Evolutionary conservation across 2,329 filamentous ascomycete species (phyloP), one percentile per base, ranked within the genome.

Genomic region (Ambrosiella xylebori): DNA sequence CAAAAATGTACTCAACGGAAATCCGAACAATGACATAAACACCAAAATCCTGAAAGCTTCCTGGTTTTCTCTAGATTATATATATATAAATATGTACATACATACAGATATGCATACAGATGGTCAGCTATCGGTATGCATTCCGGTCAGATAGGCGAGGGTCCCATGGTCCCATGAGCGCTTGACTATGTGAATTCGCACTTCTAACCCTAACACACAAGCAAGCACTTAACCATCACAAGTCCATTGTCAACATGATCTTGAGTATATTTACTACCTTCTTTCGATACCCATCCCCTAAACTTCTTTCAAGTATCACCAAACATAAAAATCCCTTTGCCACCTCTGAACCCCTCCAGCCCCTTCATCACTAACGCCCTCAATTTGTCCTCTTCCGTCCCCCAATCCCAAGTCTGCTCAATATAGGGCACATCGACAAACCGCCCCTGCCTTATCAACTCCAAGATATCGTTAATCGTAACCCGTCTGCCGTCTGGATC

Each of bases 311-410:
- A 81, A 45, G 78, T 81, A 45, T 81, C 77, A 2, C 74, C 73
- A 67, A 93, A 97, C 4, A 91, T 79, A 68, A 97, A 93, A 2
- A 98, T 79, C 0, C 89, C 86, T 74, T 98, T 98, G 9, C 90
- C 91, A 63, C 81, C 79, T 66, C 89, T 80, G 68, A 86, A 97
- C 0, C 91, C 93, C 58, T 84, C 77, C 50, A 97, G 73, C 1
- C 90, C 93, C 8, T 85, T 85, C 68, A 90, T 85, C 1, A 95
- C 87, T 3, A 87, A 87, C 45, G 80, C 76, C 59, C 79, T 79
- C 58, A 98, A 71, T 55, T 76, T 75, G 5, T 80, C 74, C 59
- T 83, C 81, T 64, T 85, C 80, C 0, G 88, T 94, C 17, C 88
- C 82, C 80, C 85, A 89, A 45, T 80, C 78, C 93, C 93, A 98